Conservation (phyloP, 169 alveolate genomes). For the Babesia ovis region DNA sequence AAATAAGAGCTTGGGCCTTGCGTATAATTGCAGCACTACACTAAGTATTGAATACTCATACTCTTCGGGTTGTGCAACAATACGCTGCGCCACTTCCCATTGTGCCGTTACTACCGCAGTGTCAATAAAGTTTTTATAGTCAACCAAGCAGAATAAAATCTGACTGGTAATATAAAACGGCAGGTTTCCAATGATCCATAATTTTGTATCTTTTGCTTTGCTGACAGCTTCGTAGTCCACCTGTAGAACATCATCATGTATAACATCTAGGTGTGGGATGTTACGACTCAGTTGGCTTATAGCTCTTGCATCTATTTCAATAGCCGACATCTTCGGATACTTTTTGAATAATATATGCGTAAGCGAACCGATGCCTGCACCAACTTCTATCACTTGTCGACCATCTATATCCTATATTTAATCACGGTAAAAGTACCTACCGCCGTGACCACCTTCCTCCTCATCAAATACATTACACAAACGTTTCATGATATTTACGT, state of each 20-base stretch:
- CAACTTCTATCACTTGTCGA: constrained; percentile 78
- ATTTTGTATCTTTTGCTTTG: constrained; percentile 56
- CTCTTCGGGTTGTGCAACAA: constrained; percentile 72
- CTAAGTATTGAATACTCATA: constrained; percentile 73
- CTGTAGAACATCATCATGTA: constrained; percentile 84
- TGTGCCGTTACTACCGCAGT: constrained; percentile 82
- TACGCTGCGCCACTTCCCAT: constrained; percentile 81
- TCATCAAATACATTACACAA: constrained; percentile 51
- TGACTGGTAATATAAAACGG: constrained; percentile 85
- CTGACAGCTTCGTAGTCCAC: constrained; percentile 76
- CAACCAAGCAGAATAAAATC: constrained; percentile 80
- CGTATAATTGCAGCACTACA: constrained; percentile 71
- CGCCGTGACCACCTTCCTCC: constrained; percentile 25
- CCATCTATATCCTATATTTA: constrained; percentile 37
- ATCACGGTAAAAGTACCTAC: constrained; percentile 10
- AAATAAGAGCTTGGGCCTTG: constrained; percentile 67
- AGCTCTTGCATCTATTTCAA: constrained; percentile 84
- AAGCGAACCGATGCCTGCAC: constrained; percentile 84
- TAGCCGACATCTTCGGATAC: constrained; percentile 77
- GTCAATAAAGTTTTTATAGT: constrained; percentile 73
- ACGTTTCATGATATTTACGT: constrained; percentile 70
- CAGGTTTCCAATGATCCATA: constrained; percentile 80
- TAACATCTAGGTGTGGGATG: constrained; percentile 78
- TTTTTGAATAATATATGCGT: constrained; percentile 72
- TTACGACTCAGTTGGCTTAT: constrained; percentile 76